Conservation (phyloP, 306 rosid genomes). For the Sicyos baderoa region DNA sequence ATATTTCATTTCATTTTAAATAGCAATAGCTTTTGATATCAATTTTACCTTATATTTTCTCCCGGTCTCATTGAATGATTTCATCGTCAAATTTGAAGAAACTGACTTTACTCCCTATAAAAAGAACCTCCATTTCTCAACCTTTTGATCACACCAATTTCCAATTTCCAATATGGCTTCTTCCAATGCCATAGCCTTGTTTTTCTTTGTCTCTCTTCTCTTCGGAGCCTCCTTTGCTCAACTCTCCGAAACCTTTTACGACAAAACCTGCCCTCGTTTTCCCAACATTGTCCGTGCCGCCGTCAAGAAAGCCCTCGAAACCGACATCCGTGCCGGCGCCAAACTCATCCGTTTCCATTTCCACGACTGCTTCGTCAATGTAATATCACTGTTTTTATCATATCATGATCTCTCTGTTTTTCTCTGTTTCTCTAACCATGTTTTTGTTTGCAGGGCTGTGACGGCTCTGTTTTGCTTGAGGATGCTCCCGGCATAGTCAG, state of each 20-base stretch:
- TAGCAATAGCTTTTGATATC: too few species aligned
- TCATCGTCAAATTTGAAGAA: too few species aligned
- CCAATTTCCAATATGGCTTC: not conserved
- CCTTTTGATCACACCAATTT: not conserved
- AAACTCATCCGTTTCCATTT: slow-evolving; percentile 12
- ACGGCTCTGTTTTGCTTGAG: slow-evolving; percentile 63
- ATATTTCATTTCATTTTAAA: too few species aligned
- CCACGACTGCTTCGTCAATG: slow-evolving; percentile 9
- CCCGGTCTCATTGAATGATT: too few species aligned
- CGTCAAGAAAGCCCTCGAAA: not conserved
- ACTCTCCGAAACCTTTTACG: slow-evolving; percentile 12
- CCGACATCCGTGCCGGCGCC: not conserved
- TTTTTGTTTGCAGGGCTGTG: slow-evolving; percentile 45
- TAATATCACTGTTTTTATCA: not conserved
- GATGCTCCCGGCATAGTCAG: slow-evolving; percentile 46
- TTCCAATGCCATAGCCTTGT: not conserved
- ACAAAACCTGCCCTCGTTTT: not conserved
- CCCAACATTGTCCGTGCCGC: slow-evolving; percentile 9
- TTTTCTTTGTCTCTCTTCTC: not conserved
- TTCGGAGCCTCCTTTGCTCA: not conserved
- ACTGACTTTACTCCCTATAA: not conserved
- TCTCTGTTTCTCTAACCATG: not conserved
- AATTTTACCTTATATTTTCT: too few species aligned
- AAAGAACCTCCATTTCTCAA: not conserved
- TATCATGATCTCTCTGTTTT: not conserved